Evolutionary conservation across 2,329 filamentous ascomycete species (phyloP).

Genomic region (Ceratocystis papillata): DNA sequence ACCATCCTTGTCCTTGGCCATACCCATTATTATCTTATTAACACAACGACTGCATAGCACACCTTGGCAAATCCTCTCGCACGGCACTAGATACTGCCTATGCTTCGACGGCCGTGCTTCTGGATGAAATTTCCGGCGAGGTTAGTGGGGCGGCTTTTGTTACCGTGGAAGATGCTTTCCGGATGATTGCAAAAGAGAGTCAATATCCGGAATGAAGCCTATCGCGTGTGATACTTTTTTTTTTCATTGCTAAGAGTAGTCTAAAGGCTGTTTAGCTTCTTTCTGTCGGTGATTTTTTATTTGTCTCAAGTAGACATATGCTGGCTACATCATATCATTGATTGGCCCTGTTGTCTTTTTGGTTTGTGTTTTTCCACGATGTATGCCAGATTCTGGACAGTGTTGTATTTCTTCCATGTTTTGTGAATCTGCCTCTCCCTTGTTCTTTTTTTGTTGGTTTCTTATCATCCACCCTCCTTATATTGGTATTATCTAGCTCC

Average conservation of each 20-base stretch:
- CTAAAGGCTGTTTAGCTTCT: too few species aligned
- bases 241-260: too few species aligned
- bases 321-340: background rate
- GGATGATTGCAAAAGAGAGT: background rate
- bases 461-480: too few species aligned
- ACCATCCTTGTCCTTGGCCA: background rate
- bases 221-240: background rate
- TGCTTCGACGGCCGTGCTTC: conserved; percentile 72
- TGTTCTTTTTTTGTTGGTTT: background rate
- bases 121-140: conserved; percentile 70
- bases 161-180: conserved; percentile 18
- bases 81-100: conserved; percentile 77
- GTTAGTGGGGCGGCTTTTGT: conserved; percentile 77
- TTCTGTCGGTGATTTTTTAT: too few species aligned
- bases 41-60: conserved; percentile 46
- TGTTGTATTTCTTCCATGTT: background rate
- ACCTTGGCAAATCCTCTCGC: conserved; percentile 76
- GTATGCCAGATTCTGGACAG: conserved; percentile 9
- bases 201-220: background rate
- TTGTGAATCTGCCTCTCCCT: background rate
- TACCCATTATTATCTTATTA: background rate
- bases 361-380: background rate
- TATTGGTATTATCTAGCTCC: background rate
- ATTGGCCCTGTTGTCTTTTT: background rate
- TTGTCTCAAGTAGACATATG: too few species aligned